Base-by-base conservation (phyloP, 129 eudicot genomes). In the Flaveria ramosissima region DNA sequence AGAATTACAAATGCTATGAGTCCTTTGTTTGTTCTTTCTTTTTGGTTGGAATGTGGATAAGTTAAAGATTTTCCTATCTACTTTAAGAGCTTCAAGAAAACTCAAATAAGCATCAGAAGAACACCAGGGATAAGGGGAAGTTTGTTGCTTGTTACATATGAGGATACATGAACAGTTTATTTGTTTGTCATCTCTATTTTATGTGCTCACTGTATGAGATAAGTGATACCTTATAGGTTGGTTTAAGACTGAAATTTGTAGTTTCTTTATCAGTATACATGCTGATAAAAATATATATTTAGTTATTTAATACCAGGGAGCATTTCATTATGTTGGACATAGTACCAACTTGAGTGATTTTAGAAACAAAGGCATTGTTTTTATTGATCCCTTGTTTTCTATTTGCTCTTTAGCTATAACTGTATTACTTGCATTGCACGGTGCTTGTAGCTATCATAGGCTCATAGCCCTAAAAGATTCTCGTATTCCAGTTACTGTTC, bases 401-500 rank as follows among this genome's bases (percentile, higher is more conserved):
- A 60, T 23, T 41, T 42, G n/a, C 27, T 16, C 10, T 5, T 45
- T 68, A 67, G 9, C 26, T 67, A 41, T 9, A 10, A 39, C 8
- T 67, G 16, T 41, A 17, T 39, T 66, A 7, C 7, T 26, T 56
- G 30, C 20, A 9, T 56, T 56, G 20, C 63, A 56, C 3, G 7
- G 17, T 45, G 60, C 24, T 20, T 78, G 62, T 62, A 60, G 72
- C 23, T 65, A 52, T 65, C 24, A 24, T 65, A 15, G 19, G 39
- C 57, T 65, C 24, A 24, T 65, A 15, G 19, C 50, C 57, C 57
- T 66, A 20, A 11, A 67, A 17, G 26, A 17, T 57, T 74, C n/a
- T 60, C 66, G 41, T 61, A 76, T 50, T 81, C 24, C 68, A 68
- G 24, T 61, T 70, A 21, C 71, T 32, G 32, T 13, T 21, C 24